These are phyloP conservation scores for Sporothrix euskadiensis DNA, from an alignment of 2,329 filamentous ascomycete genomes.

Conservation along the genomic window DNA sequence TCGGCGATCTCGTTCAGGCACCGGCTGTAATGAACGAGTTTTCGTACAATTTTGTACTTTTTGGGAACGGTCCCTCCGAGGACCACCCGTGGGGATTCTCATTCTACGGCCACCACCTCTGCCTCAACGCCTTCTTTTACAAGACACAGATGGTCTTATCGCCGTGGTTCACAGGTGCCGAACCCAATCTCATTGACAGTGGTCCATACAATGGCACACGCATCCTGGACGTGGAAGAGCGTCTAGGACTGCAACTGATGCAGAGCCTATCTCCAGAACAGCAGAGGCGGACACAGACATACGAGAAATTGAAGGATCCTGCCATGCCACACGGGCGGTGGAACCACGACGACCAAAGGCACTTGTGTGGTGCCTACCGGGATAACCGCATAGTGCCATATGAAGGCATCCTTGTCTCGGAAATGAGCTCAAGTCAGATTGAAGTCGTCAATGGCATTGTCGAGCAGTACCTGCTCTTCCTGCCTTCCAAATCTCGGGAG, in stretches of 20 bases:
- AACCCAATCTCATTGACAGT: constrained; percentile 71
- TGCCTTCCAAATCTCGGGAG: constrained; percentile 58
- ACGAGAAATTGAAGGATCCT: constrained; percentile 61
- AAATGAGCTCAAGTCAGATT: constrained; percentile 28
- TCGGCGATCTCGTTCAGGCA: constrained; percentile 65
- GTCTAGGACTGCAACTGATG: constrained; percentile 66
- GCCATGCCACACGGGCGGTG: constrained; percentile 68
- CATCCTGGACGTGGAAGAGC: constrained; percentile 66
- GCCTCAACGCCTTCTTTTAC: constrained; percentile 69
- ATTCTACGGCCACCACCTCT: constrained; percentile 78
- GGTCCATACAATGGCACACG: constrained; percentile 64
- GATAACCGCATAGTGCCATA: constrained; percentile 77
- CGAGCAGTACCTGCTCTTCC: constrained; percentile 66
- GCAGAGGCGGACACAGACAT: constrained; percentile 57
- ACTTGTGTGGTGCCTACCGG: constrained; percentile 73
- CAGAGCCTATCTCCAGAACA: constrained; percentile 54
- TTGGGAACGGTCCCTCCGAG: constrained; percentile 47
- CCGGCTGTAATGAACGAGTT: constrained; percentile 68
- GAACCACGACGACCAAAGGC: constrained; percentile 79
- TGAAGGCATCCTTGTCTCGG: constrained; percentile 62
- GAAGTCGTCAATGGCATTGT: constrained; percentile 47
- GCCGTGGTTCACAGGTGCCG: constrained; percentile 77
- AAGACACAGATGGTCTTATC: constrained; percentile 65
- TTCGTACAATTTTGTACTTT: constrained; percentile 57
- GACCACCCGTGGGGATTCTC: constrained; percentile 67